phyloP scores from a whole-genome alignment of 257 asterid species.

The Solanum appendiculatum region DNA sequence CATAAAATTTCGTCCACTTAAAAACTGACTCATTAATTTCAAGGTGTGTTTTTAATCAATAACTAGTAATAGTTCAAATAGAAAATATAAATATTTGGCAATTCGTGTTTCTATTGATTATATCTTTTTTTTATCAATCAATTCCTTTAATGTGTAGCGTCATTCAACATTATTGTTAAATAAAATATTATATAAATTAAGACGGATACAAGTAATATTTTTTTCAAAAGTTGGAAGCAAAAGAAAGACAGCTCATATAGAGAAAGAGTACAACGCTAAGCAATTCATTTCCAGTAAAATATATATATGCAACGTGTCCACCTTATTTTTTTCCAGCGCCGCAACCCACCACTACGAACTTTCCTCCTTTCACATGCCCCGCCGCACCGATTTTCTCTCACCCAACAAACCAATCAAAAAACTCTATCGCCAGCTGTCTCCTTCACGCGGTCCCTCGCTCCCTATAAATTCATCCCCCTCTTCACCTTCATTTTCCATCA shows the following conservation, averaged over 20 bases:
- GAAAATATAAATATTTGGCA: too few species aligned
- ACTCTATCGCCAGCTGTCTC: background rate
- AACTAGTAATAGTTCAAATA: too few species aligned
- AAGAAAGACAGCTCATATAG: background rate
- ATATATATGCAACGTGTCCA: background rate
- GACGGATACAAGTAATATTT: rapidly evolving
- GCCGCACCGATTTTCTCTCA: background rate
- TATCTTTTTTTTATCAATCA: too few species aligned
- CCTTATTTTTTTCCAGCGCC: background rate
- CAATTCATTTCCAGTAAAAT: background rate
- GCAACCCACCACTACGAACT: background rate
- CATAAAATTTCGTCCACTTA: too few species aligned
- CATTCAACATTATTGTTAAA: too few species aligned
- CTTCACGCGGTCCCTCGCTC: background rate
- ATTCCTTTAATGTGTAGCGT: too few species aligned
- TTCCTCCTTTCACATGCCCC: background rate
- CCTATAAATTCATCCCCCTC: background rate
- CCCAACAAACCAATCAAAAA: background rate
- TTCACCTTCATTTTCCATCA: background rate
- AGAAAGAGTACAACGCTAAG: background rate
- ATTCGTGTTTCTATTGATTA: too few species aligned
- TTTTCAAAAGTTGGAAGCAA: background rate
- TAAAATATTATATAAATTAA: too few species aligned
- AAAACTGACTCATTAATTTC: too few species aligned
- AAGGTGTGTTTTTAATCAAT: too few species aligned